These are phyloP conservation scores for Echria macrotheca DNA, from an alignment of 495 filamentous ascomycete species.

Conservation along the genomic window DNA sequence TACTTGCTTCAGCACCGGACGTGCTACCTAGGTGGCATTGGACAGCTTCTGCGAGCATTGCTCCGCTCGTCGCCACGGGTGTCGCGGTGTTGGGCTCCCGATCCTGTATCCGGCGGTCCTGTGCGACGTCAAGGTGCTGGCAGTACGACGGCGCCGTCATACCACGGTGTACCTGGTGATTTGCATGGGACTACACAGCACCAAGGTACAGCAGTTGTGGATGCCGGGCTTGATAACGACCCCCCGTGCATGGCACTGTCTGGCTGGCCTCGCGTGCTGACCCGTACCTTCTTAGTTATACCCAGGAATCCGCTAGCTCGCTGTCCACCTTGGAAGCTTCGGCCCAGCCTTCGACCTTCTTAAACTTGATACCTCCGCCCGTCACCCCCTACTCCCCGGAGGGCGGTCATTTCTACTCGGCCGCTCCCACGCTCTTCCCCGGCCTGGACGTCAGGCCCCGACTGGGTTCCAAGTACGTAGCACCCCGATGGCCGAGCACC, in stretches of 20 bases:
- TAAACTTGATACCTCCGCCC: conserved; percentile 40
- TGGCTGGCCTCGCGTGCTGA: conserved; percentile 28
- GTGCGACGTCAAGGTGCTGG: conserved; percentile 41
- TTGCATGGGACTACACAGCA: conserved; percentile 22
- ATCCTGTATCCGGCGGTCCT: conserved; percentile 36
- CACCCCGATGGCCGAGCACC: conserved; percentile 17
- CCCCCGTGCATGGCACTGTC: conserved; percentile 18
- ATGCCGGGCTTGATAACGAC: conserved; percentile 24
- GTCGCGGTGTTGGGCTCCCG: conserved; percentile 34
- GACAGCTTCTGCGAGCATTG: conserved; percentile 21
- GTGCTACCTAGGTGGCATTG: conserved; percentile 29
- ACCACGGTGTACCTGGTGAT: conserved; percentile 31
- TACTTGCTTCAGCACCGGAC: conserved; percentile 25
- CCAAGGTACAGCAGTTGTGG: conserved; percentile 24
- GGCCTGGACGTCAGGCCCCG: conserved; percentile 45
- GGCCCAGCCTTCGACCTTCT: conserved; percentile 39
- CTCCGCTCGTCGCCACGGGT: conserved; percentile 28
- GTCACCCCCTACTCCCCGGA: conserved; percentile 43
- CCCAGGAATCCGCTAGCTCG: conserved; percentile 39
- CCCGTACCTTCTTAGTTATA: conserved; percentile 34
- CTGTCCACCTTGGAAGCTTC: conserved; percentile 43
- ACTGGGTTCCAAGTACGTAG: conserved; percentile 48
- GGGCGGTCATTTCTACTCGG: conserved; percentile 37
- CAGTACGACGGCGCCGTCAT: conserved; percentile 40
- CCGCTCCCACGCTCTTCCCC: conserved; percentile 39